Evolutionary conservation across 441 rosid genomes (phyloP), one percentile per base, ranked within the genome.

Genomic region (Metrosideros polymorpha): DNA sequence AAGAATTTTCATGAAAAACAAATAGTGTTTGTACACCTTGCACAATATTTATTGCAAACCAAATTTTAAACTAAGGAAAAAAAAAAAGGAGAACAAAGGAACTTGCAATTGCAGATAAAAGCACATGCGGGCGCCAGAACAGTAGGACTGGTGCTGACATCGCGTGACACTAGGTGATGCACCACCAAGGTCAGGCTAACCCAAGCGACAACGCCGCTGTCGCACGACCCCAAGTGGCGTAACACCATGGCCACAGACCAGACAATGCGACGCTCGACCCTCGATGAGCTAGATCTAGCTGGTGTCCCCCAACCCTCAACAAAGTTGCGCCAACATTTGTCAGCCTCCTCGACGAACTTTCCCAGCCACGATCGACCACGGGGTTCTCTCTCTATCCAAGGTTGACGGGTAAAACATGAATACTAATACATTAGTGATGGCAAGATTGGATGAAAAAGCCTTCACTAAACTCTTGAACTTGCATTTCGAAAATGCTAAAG

Each of bases 191-290:
- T 57, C 8, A 17, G n/a, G 18, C 63, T 27, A 6, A 57, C 32
- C 63, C 17, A 49, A 0, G 18, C 1, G 0, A 57, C 32, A 3
- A 55, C 2, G 0, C 59, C 3, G 25, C 14, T 9, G 59, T 55
- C 59, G 12, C 12, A 12, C 10, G 47, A 45, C 47, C 47, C 47
- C 12, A 45, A 45, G 12, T 45, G 47, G 3, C 47, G 12, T 9
- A 45, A 49, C 13, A 17, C 51, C 51, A 6, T 12, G 14, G 51
- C 51, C 15, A 6, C 51, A 4, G 15, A 14, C 52, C 3, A 50
- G 52, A 17, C 18, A 50, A 50, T 1, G 52, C 52, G 52, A 50
- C 2, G 52, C 15, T 13, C 52, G 5, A 5, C 2, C 17, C 17
- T 50, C 52, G 6, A 12, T 12, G 12, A 45, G 10, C 49, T 45